Percentiles rank a stretch among this genome's conserved stretches.
These are phyloP conservation scores for Pestalotiopsis sp. DNA, from an alignment of 2,329 filamentous ascomycete genomes.

Conservation along the genomic window DNA sequence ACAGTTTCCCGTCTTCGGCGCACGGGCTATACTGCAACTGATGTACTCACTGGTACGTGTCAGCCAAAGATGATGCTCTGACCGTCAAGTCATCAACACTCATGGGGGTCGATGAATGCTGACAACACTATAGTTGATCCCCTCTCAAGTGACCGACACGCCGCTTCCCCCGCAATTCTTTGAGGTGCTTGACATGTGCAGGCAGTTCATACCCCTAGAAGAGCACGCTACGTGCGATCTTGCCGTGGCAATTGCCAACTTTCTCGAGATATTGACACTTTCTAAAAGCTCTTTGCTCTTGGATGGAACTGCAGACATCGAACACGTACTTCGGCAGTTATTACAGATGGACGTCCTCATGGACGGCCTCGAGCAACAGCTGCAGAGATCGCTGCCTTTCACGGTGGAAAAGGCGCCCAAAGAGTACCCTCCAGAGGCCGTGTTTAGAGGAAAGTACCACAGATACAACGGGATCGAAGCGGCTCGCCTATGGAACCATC, in stretches of 20 bases:
- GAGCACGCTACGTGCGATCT: constrained; percentile 45
- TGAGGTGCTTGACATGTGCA: constrained; percentile 44
- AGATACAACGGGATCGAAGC: constrained; percentile 56
- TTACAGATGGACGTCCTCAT: constrained; percentile 43
- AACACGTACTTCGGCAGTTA: constrained; percentile 39
- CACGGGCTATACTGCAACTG: constrained; percentile 56
- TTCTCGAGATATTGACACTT: constrained; percentile 41
- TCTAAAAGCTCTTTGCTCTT: constrained; percentile 35
- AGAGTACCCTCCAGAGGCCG: constrained; percentile 39
- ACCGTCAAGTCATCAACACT: neutral
- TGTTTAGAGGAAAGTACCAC: constrained; percentile 58
- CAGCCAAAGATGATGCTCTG: neutral
- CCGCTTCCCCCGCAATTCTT: constrained; percentile 43
- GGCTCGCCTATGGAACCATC: constrained; percentile 61
- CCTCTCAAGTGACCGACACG: constrained; percentile 41
- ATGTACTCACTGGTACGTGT: constrained; percentile 56
- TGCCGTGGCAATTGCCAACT: constrained; percentile 40
- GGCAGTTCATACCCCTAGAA: constrained; percentile 33
- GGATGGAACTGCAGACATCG: constrained; percentile 39
- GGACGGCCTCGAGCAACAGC: constrained; percentile 38
- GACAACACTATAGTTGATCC: constrained; percentile 42
- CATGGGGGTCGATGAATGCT: neutral
- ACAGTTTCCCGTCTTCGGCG: constrained; percentile 42
- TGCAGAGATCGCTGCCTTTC: constrained; percentile 41
- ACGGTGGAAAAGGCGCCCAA: constrained; percentile 29